Evolutionary conservation across 768 basidiomycete species (phyloP), one percentile per base, ranked within the genome.

Genomic region (Amanita molliuscula): DNA sequence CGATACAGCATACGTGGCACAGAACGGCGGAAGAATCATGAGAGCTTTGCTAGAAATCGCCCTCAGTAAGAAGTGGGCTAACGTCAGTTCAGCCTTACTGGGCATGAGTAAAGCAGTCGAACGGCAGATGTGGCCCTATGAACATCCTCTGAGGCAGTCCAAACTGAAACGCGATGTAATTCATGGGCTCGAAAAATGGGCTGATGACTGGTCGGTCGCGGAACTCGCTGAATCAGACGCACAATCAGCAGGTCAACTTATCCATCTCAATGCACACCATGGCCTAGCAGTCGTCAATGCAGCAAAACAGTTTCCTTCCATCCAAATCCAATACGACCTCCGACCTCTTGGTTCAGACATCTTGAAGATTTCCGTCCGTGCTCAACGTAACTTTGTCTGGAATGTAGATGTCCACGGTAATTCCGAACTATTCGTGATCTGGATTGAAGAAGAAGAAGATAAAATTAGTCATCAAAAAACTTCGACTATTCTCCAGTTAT

Each of bases 41-140:
- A 82, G 96, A n/a, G 90, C 93, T 37, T 72, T 99, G 1, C 77
- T 97, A 13, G 96, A 99, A 62, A 95, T 98, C 26, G 91, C 88
- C 0, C 78, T 98, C 58, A 91, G 90, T 62, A 79, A 78, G 54
- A 92, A 93, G 63, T 97, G 88, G 89, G 93, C 94, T 2, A 81
- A 74, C 56, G 83, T 82, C 35, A 79, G 86, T 9, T 72, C 76
- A 2, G 84, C 87, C 9, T 76, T 98, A 20, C 82, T 93, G 75
- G 82, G 83, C 3, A 77, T 99, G 66, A 90, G 91, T 71, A 98
- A 98, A 64, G 88, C 91, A 3, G 77, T 95, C 48, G 90, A 95
- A 64, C 87, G 86, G 61, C 79, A 89, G 21, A 67, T 96, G 58
- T 99, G 96, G 96, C 89, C 94, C 2, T 97, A 84, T 62, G 87